Base-by-base conservation (phyloP, 495 filamentous ascomycete species). In the Penicillium herquei region DNA sequence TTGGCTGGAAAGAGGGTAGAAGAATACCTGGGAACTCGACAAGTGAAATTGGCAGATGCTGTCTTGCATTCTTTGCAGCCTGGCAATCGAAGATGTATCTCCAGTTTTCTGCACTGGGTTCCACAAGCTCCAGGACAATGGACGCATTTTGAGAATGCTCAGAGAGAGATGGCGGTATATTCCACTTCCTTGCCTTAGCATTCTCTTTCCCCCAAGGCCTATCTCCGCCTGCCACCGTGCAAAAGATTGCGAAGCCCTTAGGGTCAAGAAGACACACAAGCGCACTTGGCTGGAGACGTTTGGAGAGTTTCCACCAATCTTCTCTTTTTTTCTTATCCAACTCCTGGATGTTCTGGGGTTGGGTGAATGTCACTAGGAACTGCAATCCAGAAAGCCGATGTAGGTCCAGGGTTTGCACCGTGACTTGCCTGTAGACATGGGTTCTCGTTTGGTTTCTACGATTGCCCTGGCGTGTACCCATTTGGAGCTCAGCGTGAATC, bases 401-500 rank as follows among this genome's bases (percentile, higher is more conserved):
- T 6, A 51, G 16, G 12, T 6, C 35, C 49, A 51, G 14, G 12
- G 17, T 17, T 5, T 44, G 26, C 0, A 41, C 14, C 13, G 21
- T n/a, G 17, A 41, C 54, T 18, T 41, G 55, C 60, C 39, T 53
- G 8, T 48, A 43, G 0, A 52, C 39, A 44, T 43, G 39, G 7
- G 21, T 44, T 44, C 39, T 52, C 7, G 32, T 44, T 35, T 52
- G 39, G 26, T 16, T 7, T 43, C 30, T 52, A 3, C 14, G 50
- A 12, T 6, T 6, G 87, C 75, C 6, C 9, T 18, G 31, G 26
- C 21, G 30, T 0, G 6, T 37, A 16, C 44, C 31, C 11, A 17
- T 30, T 21, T 52, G 50, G 12, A 52, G 50, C n/a, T 44, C 39
- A 8, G 39, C 39, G 13, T 44, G 39, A 1, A 52, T 43, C 6